phyloP scores from a whole-genome alignment of 2,329 filamentous ascomycete genomes.

The Sphaerulina musiva region DNA sequence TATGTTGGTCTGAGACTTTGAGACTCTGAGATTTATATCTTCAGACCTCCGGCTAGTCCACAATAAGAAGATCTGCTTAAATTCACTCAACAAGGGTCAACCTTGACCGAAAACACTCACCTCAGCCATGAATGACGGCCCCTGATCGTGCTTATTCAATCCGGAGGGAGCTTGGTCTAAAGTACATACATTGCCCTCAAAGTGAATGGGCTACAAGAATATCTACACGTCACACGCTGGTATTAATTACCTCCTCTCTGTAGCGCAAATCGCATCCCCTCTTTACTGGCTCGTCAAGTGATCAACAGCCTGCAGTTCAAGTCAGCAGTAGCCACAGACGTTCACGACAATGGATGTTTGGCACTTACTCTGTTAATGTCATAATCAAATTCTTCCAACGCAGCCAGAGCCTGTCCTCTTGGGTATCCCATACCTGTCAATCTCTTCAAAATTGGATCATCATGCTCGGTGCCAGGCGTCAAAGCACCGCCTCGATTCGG shows the following conservation, averaged over 20 bases:
- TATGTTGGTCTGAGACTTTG: too few species aligned
- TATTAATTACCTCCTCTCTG: slow-evolving; percentile 2
- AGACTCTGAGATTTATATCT: too few species aligned
- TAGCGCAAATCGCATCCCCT: neutral
- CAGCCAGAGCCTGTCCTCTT: slow-evolving; percentile 64
- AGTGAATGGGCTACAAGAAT: neutral
- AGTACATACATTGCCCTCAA: neutral
- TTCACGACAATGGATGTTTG: neutral
- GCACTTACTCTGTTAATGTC: slow-evolving; percentile 80
- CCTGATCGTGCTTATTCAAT: too few species aligned
- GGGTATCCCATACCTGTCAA: slow-evolving; percentile 85
- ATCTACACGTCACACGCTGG: slow-evolving; percentile 1
- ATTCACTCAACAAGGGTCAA: too few species aligned
- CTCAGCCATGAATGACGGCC: too few species aligned
- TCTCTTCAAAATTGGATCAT: slow-evolving; percentile 86
- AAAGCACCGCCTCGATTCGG: slow-evolving; percentile 55
- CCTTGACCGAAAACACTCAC: too few species aligned
- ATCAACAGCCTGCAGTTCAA: slow-evolving; percentile 17
- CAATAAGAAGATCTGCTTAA: too few species aligned
- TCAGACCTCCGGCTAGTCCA: too few species aligned
- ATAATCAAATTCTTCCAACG: slow-evolving; percentile 92
- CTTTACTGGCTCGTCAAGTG: slow-evolving; percentile 18
- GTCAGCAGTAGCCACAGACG: neutral
- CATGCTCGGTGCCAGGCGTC: slow-evolving; percentile 68
- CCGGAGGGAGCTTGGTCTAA: too few species aligned